Percentiles rank a stretch among this genome's conserved stretches.
Conservation (phyloP, 352 stramenopile species). For the Blastocystis sp. region DNA sequence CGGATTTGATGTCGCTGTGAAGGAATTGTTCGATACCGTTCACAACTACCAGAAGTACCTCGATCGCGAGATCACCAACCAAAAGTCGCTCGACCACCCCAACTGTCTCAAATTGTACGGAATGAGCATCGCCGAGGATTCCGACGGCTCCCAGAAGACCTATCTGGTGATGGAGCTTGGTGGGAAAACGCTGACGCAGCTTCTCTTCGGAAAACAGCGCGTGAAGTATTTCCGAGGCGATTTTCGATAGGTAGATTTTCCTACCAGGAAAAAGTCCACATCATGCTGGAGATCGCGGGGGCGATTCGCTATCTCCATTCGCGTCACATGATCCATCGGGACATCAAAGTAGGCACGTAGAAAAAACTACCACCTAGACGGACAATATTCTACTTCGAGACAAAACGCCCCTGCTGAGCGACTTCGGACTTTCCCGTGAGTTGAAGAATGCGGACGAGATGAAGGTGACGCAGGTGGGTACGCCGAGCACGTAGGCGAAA, state of each 20-base stretch:
- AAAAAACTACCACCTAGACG: background rate
- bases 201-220: background rate
- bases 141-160: background rate
- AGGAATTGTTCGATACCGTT: no score
- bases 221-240: background rate
- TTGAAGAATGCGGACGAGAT: background rate
- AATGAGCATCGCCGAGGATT: background rate
- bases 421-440: slow-evolving; percentile 6
- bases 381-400: background rate
- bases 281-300: slow-evolving; percentile 74
- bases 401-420: background rate
- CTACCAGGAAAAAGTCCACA: slow-evolving; percentile 55
- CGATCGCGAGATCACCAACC: background rate
- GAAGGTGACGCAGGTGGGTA: background rate
- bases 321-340: slow-evolving; percentile 73
- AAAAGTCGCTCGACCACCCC: background rate
- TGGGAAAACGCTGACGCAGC: background rate
- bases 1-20: no score
- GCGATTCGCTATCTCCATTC: slow-evolving; percentile 78
- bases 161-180: background rate
- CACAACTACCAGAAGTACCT: background rate
- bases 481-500: background rate
- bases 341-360: slow-evolving; percentile 69
- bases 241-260: background rate
- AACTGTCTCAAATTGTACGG: slow-evolving; percentile 2